Base-by-base conservation (phyloP, 2,329 filamentous ascomycete species). In the Cercospora berteroae region DNA sequence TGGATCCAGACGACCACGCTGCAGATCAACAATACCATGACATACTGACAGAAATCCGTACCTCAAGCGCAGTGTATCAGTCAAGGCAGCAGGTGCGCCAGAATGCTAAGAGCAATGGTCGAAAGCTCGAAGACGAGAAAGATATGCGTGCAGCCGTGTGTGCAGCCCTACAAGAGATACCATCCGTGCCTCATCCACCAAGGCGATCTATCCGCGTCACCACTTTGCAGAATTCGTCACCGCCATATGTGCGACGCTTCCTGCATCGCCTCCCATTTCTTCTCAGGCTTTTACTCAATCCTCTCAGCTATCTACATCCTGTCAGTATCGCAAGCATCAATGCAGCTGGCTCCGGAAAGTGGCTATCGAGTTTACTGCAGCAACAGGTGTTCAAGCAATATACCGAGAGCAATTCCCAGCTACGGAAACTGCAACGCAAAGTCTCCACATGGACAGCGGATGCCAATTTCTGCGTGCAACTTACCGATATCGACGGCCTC, bases 301-400 rank as follows among this genome's bases (percentile, higher is more conserved):
- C 83, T 0, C 74, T 86, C 4, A 81, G 80, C 67, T 85, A 86
- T 69, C 85, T 86, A 66, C 84, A 86, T 67, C 81, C 83, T 0
- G 80, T 86, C 59, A 77, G 76, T 50, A 82, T 86, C 67, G 74
- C 78, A n/a, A 85, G 83, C 0, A 78, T 87, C 57, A 84, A 80
- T 27, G 80, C 81, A 1, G 83, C 82, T 5, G 81, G 82, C 0
- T 85, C 84, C 6, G 84, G 84, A 0, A 79, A 80, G 64, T 86
- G 83, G 81, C 79, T 86, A 18, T 80, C 82, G 2, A 76, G 77
- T 9, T 74, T 85, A 50, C 79, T 86, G 58, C 77, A 81, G 39
- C 72, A 82, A 33, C 78, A 85, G 20, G 74, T 86, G 16, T 86
- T 87, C 78, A 81, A 83, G 68, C 78, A 82, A 52, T 82, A 85